phyloP scores from a whole-genome alignment of 2,329 filamentous ascomycete genomes.

The Penicillium hesseltinei region DNA sequence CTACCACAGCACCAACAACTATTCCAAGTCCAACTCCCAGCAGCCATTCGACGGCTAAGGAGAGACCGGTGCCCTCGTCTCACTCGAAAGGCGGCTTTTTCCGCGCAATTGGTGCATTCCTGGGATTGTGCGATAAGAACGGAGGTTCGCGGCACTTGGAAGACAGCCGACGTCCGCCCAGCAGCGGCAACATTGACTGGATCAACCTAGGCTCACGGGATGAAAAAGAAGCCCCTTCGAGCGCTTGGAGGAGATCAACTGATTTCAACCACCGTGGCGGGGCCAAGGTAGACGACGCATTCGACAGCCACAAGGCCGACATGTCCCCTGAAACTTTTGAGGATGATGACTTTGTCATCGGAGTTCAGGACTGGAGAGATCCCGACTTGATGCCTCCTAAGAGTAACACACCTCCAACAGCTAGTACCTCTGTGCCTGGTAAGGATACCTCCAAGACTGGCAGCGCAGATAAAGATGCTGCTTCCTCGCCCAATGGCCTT shows the following conservation, averaged over 20 bases:
- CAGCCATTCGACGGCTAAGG: slow-evolving; percentile 19
- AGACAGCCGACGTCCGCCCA: slow-evolving; percentile 65
- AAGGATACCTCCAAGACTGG: slow-evolving; percentile 31
- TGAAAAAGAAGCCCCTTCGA: slow-evolving; percentile 43
- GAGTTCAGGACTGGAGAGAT: slow-evolving; percentile 84
- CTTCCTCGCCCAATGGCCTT: slow-evolving; percentile 39
- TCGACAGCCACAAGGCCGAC: slow-evolving; percentile 23
- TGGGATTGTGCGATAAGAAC: slow-evolving; percentile 42
- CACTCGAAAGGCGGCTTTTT: slow-evolving; percentile 38
- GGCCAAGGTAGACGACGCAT: slow-evolving; percentile 11
- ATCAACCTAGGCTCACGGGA: slow-evolving; percentile 66
- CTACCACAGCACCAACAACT: slow-evolving; percentile 30
- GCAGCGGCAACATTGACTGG: slow-evolving; percentile 73
- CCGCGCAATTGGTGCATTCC: slow-evolving; percentile 43
- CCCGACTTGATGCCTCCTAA: slow-evolving; percentile 63
- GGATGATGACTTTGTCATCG: slow-evolving; percentile 71
- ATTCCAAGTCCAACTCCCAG: slow-evolving; percentile 36
- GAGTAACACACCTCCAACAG: slow-evolving; percentile 24
- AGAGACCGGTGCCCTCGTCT: slow-evolving; percentile 13
- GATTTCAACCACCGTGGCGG: slow-evolving; percentile 31
- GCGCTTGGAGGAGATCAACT: slow-evolving; percentile 16
- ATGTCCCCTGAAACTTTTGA: slow-evolving; percentile 31
- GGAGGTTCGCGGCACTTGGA: slow-evolving; percentile 30
- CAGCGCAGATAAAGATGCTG: slow-evolving; percentile 33
- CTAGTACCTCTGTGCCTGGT: slow-evolving; percentile 24